A percentile compares a stretch with the other conserved stretches of the same genome.
phyloP scores from a whole-genome alignment of 1,284 basidiomycete species.

The Moesziomyces parantarcticus region DNA sequence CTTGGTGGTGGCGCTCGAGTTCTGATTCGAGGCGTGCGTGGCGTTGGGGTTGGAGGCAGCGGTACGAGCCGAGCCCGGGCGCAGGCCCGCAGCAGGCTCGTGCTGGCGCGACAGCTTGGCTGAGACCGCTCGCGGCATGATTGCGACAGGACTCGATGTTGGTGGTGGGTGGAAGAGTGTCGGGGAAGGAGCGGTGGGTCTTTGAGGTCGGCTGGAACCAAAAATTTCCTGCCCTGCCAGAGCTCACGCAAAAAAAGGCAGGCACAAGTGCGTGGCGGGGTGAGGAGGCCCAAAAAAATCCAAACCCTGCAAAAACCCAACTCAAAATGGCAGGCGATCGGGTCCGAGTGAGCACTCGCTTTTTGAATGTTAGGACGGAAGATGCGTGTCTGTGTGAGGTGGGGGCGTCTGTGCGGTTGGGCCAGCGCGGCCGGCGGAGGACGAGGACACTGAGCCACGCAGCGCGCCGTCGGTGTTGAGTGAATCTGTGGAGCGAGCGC shows the following conservation, averaged over 20 bases:
- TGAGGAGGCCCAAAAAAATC: too few relatives aligned
- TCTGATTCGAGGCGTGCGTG: conserved; percentile 59
- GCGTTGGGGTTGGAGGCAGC: conserved; percentile 48
- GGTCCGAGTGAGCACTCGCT: not conserved
- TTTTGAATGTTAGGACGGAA: not conserved
- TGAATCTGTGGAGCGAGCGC: too few relatives aligned
- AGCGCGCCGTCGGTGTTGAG: conserved; percentile 1
- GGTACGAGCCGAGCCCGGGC: conserved; percentile 70
- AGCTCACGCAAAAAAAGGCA: not conserved
- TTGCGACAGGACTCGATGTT: conserved; percentile 9
- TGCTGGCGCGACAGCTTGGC: conserved; percentile 82
- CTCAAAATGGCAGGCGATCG: not conserved
- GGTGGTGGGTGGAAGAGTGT: conserved; percentile 10
- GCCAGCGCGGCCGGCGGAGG: conserved; percentile 8
- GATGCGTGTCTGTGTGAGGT: not conserved
- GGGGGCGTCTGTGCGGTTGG: conserved; percentile 13
- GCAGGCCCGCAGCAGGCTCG: conserved; percentile 75
- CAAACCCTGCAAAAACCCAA: not conserved
- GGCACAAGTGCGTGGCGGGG: not conserved
- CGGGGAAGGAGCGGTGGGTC: not conserved
- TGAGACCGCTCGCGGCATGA: conserved; percentile 90
- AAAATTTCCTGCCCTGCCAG: conserved; percentile 13
- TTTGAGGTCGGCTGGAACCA: conserved; percentile 1
- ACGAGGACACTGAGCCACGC: conserved; percentile 10
- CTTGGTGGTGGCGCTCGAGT: conserved; percentile 61